Conservation (phyloP, 805 yeast species). For the Nakazawaea wickerhamii region DNA sequence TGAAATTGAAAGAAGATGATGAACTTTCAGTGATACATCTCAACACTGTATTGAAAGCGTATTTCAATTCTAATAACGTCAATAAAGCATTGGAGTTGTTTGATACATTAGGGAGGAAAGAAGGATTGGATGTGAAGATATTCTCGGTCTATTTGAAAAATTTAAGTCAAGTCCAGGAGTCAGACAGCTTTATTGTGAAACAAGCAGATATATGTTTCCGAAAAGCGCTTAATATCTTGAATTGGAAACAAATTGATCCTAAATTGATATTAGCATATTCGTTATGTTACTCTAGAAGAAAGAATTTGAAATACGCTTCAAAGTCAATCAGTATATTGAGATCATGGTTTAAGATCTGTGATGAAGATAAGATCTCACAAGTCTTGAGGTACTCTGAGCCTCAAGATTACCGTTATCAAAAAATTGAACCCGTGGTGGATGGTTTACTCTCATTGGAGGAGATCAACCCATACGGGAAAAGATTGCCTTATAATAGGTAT, state of each 20-base stretch:
- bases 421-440: background rate
- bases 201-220: constrained; percentile 5
- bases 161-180: background rate
- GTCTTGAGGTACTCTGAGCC: constrained; percentile 8
- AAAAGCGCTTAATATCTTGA: background rate
- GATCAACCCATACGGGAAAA: constrained; percentile 3
- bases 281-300: constrained; percentile 4
- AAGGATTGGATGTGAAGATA: constrained; percentile 5
- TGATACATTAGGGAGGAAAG: constrained; percentile 20
- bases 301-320: constrained; percentile 5
- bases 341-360: constrained; percentile 11
- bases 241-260: constrained; percentile 1
- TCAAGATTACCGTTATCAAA: background rate
- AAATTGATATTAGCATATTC: constrained; percentile 4
- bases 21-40: constrained; percentile 33
- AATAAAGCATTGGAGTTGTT: constrained; percentile 33
- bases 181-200: constrained; percentile 1
- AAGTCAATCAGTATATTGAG: constrained; percentile 7
- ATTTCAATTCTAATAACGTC: constrained; percentile 35
- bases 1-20: constrained; percentile 24
- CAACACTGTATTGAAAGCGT: constrained; percentile 41
- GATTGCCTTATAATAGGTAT: constrained; percentile 6
- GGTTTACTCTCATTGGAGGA: constrained; percentile 1
- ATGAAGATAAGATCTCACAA: constrained; percentile 5
- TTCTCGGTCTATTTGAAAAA: constrained; percentile 8